Conservation (phyloP, 2,329 filamentous ascomycete genomes). For the Colletotrichum filicis region DNA sequence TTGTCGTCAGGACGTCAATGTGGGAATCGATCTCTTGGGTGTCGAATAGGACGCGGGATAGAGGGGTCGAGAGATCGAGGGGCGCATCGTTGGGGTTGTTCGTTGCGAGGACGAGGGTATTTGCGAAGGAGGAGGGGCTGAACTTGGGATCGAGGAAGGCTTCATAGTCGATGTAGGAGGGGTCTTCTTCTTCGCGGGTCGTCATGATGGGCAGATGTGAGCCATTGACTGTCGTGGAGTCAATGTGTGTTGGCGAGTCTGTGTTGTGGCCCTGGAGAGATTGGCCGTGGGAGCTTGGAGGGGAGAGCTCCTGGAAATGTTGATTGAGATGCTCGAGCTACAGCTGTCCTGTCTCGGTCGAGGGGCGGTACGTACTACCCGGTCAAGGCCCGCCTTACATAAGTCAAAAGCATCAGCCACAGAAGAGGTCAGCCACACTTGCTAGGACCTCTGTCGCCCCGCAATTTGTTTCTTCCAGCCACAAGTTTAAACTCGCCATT, state of each 20-base stretch:
- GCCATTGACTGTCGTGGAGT: not conserved
- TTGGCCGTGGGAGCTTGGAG: not conserved
- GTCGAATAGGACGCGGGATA: slow-evolving; percentile 95
- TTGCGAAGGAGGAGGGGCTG: slow-evolving; percentile 84
- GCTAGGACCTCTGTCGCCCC: fast-evolving
- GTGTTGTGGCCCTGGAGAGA: not conserved
- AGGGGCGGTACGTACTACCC: slow-evolving; percentile 6
- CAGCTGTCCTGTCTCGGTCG: slow-evolving; percentile 25
- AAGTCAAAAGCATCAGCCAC: not conserved
- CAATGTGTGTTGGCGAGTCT: not conserved
- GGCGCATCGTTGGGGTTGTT: slow-evolving; percentile 93
- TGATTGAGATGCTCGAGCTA: slow-evolving; percentile 8
- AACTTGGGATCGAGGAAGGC: slow-evolving; percentile 88
- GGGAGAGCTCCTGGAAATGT: not conserved
- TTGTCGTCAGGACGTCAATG: slow-evolving; percentile 89
- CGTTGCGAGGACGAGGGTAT: slow-evolving; percentile 86
- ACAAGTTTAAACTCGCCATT: not conserved
- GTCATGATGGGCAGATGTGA: slow-evolving; percentile 41
- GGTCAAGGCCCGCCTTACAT: not conserved
- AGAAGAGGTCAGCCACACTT: fast-evolving
- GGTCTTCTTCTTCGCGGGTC: slow-evolving; percentile 61
- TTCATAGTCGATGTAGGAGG: slow-evolving; percentile 96
- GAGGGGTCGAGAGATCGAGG: slow-evolving; percentile 91
- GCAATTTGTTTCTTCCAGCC: slow-evolving; percentile 6
- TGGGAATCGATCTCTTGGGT: slow-evolving; percentile 97